A percentile compares a stretch with the other conserved stretches of the same genome.
These are phyloP conservation scores for Apiospora malaysiana DNA, from an alignment of 2,329 filamentous ascomycete genomes.

Conservation along the genomic window DNA sequence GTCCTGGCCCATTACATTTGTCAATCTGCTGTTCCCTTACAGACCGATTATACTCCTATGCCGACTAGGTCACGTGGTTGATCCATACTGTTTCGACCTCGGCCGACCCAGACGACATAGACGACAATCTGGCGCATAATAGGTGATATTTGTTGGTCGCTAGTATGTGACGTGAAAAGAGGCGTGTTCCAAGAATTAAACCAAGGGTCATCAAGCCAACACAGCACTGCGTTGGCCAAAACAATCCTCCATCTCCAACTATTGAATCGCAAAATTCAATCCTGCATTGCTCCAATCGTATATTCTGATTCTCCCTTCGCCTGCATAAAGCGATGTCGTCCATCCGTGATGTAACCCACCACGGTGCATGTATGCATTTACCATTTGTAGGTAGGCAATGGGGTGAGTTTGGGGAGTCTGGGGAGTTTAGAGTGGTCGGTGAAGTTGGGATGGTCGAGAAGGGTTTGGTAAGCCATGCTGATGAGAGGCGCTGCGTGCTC, in stretches of 20 bases:
- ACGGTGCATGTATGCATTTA: neutral
- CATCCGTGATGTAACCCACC: neutral
- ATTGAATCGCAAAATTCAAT: neutral
- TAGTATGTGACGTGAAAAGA: neutral
- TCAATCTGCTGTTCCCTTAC: neutral
- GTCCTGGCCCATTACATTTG: neutral
- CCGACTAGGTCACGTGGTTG: neutral
- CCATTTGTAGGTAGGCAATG: neutral
- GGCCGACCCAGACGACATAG: neutral
- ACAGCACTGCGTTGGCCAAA: conserved; percentile 1
- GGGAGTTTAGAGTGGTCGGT: conserved; percentile 27
- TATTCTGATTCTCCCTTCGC: neutral
- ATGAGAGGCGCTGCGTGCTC: conserved; percentile 51
- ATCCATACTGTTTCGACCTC: no score
- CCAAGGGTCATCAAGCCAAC: conserved; percentile 5
- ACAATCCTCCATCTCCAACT: conserved; percentile 4
- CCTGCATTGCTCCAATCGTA: neutral
- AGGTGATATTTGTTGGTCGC: neutral
- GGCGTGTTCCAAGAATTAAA: neutral
- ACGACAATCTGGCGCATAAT: no score
- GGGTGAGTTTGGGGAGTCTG: conserved; percentile 28
- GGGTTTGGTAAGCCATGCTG: conserved; percentile 44
- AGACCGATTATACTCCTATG: neutral
- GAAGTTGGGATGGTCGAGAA: conserved; percentile 31
- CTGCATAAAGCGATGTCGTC: neutral